Evolutionary conservation across 2,329 filamentous ascomycete genomes (phyloP).

Genomic region (Drechslerella stenobrocha): DNA sequence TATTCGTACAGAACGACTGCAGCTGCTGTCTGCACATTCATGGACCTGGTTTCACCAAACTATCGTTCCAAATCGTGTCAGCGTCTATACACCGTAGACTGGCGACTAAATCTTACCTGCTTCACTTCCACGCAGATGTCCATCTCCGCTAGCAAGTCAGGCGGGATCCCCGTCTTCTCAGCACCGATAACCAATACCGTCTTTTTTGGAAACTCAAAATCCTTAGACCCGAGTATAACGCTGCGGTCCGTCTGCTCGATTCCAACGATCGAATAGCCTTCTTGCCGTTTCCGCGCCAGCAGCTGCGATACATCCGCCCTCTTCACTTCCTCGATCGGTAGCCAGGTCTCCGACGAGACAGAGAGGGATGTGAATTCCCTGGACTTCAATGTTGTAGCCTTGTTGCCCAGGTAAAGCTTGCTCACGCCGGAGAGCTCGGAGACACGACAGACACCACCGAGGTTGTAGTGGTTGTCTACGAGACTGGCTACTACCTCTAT

Average conservation of each 20-base stretch:
- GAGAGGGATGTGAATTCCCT: constrained; percentile 61
- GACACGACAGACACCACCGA: constrained; percentile 56
- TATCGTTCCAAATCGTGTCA: constrained; percentile 10
- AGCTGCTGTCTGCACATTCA: constrained; percentile 63
- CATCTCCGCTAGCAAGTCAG: constrained; percentile 58
- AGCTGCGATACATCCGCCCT: constrained; percentile 55
- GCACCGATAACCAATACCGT: constrained; percentile 60
- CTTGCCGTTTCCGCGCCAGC: constrained; percentile 56
- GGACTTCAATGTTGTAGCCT: constrained; percentile 55
- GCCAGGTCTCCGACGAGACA: constrained; percentile 60
- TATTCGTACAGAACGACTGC: constrained; percentile 61
- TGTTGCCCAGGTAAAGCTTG: constrained; percentile 58
- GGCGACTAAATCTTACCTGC: constrained; percentile 54
- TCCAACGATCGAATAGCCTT: constrained; percentile 61
- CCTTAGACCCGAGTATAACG: constrained; percentile 56
- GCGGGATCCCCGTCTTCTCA: constrained; percentile 61
- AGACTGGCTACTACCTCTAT: constrained; percentile 58
- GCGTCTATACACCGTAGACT: neutral
- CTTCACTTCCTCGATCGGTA: constrained; percentile 58
- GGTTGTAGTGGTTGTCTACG: constrained; percentile 51
- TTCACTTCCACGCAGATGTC: constrained; percentile 62
- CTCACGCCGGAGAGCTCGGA: constrained; percentile 61
- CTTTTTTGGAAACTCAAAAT: constrained; percentile 54
- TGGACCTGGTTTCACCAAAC: constrained; percentile 60
- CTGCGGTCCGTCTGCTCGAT: constrained; percentile 62